Evolutionary conservation across 2,329 filamentous ascomycete species (phyloP).

Genomic region (Clarireedia monteithiana): DNA sequence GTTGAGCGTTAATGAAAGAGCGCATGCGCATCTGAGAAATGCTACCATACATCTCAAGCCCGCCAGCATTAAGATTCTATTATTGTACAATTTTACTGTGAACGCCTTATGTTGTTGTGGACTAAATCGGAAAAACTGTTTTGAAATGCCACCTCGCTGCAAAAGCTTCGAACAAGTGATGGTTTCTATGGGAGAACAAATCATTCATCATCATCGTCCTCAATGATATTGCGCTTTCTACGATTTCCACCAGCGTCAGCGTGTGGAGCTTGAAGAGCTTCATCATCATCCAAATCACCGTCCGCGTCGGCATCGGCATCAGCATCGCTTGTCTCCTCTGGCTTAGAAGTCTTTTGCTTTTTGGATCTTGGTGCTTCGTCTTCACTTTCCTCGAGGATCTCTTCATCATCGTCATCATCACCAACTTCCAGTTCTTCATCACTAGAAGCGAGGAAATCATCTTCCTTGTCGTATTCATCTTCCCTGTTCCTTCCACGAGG

Average conservation of each 20-base stretch:
- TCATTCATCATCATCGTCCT: slow-evolving; percentile 46
- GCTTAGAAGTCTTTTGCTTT: slow-evolving; percentile 27
- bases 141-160: neutral
- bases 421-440: slow-evolving; percentile 61
- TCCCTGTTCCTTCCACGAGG: slow-evolving; percentile 48
- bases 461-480: slow-evolving; percentile 72
- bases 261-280: slow-evolving; percentile 29
- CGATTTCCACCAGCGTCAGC: slow-evolving; percentile 29
- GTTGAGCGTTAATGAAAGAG: too few species aligned
- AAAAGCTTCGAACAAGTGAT: neutral
- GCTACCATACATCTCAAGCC: too few species aligned
- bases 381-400: slow-evolving; percentile 38
- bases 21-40: too few species aligned
- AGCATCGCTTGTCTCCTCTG: slow-evolving; percentile 37
- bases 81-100: slow-evolving; percentile 1
- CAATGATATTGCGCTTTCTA: slow-evolving; percentile 49
- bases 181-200: neutral
- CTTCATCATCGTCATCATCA: slow-evolving; percentile 36
- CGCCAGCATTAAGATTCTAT: neutral
- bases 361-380: slow-evolving; percentile 26
- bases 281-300: slow-evolving; percentile 45
- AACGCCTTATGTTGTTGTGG: neutral
- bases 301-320: slow-evolving; percentile 47
- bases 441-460: slow-evolving; percentile 69
- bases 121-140: neutral